Conservation (phyloP, 495 filamentous ascomycete species). For the Bombardia bombarda region DNA sequence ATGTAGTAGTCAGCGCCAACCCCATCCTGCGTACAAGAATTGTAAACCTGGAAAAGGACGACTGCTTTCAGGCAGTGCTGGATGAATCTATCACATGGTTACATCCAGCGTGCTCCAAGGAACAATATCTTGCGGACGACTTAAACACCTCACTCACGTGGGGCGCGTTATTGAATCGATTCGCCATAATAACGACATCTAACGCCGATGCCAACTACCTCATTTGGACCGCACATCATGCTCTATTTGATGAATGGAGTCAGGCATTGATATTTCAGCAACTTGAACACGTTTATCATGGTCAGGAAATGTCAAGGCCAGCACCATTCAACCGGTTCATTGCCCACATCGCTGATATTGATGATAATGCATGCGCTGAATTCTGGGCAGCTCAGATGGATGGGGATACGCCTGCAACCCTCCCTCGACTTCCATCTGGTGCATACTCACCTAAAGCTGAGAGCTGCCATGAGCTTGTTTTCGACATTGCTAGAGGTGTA, state of each 20-base stretch:
- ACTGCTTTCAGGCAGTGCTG: constrained; percentile 8
- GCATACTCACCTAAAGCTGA: constrained; percentile 6
- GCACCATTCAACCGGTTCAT: no score
- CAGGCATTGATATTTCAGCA: constrained; percentile 38
- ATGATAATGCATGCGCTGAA: no score
- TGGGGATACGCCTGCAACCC: no score
- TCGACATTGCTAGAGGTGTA: constrained; percentile 5
- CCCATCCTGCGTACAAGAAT: constrained; percentile 66
- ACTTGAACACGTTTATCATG: constrained; percentile 26
- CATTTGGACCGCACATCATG: constrained; percentile 55
- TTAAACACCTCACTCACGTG: no score
- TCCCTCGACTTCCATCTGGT: neutral
- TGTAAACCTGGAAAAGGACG: constrained; percentile 16
- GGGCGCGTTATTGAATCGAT: constrained; percentile 16
- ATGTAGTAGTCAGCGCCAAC: constrained; percentile 41
- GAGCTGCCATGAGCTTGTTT: constrained; percentile 3
- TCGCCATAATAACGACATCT: constrained; percentile 16
- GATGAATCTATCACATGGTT: no score
- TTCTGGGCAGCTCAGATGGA: no score
- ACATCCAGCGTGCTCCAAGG: no score
- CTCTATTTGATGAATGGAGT: constrained; percentile 59
- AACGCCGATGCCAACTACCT: constrained; percentile 21
- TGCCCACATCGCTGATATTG: no score
- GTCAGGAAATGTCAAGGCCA: neutral
- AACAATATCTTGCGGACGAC: no score